Conservation (phyloP, 2,329 filamentous ascomycete genomes). For the Trichoderma koningii region DNA sequence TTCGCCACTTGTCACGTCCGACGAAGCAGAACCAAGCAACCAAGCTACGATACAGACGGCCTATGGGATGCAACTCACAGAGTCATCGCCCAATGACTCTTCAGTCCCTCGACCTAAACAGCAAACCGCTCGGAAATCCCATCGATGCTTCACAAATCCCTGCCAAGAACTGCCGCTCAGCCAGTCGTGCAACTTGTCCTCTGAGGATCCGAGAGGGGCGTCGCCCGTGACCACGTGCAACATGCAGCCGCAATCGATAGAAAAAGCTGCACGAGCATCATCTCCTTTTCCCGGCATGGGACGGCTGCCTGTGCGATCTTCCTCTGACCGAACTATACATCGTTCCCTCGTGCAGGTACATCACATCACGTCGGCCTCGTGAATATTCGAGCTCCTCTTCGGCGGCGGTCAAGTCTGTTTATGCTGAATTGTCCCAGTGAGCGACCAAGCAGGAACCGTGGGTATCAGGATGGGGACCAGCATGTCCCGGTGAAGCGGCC, state of each 20-base stretch:
- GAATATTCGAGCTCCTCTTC: background rate
- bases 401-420: background rate
- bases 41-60: too few relatives aligned
- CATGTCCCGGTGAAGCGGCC: background rate
- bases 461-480: background rate
- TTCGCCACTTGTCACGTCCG: too few relatives aligned
- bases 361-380: background rate
- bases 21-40: too few relatives aligned
- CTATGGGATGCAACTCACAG: too few relatives aligned
- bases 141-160: background rate
- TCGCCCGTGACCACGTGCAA: constrained; percentile 14
- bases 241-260: background rate
- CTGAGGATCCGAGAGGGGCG: constrained; percentile 16
- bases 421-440: background rate
- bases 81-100: too few relatives aligned
- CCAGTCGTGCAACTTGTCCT: too few relatives aligned
- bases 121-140: too few relatives aligned
- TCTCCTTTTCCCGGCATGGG: background rate
- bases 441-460: background rate
- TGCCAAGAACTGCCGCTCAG: background rate
- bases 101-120: too few relatives aligned
- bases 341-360: background rate
- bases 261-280: background rate
- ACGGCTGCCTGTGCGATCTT: background rate
- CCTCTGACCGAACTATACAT: background rate